These are phyloP conservation scores for Uronychia binucleata DNA, from an alignment of 73 alveolate genomes.

Conservation along the genomic window DNA sequence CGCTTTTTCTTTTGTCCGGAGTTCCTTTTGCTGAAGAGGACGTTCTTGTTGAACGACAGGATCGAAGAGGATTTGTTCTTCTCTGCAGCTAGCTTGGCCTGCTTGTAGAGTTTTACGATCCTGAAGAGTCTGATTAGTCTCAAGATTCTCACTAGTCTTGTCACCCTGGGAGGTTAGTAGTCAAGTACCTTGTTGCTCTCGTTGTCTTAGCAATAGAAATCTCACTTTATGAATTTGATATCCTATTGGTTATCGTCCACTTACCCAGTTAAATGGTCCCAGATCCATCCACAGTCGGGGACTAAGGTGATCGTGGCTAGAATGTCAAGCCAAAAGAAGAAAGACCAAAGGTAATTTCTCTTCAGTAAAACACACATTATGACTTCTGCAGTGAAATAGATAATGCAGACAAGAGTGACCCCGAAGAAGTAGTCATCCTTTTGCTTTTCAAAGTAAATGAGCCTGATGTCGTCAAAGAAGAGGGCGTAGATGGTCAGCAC, in stretches of 20 bases:
- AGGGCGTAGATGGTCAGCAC: constrained; percentile 74
- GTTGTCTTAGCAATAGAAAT: constrained; percentile 39
- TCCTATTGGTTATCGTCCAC: constrained; percentile 6
- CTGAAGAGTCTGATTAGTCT: constrained; percentile 68
- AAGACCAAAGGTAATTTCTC: constrained; percentile 56
- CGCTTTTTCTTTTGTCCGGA: no score
- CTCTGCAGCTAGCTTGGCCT: no score
- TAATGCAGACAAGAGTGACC: constrained; percentile 42
- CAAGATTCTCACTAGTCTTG: constrained; percentile 48
- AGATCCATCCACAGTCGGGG: constrained; percentile 64
- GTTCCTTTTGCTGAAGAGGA: no score
- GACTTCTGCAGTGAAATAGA: constrained; percentile 55
- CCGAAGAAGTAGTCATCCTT: constrained; percentile 46
- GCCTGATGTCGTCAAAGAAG: constrained; percentile 68
- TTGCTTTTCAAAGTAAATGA: constrained; percentile 42
- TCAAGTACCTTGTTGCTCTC: not conserved
- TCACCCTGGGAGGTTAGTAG: constrained; percentile 18
- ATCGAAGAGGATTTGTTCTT: no score
- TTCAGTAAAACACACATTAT: constrained; percentile 42
- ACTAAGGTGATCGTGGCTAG: constrained; percentile 71
- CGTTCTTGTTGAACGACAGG: no score
- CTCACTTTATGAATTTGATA: constrained; percentile 27
- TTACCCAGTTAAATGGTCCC: constrained; percentile 30
- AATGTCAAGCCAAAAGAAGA: constrained; percentile 76
- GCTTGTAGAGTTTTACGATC: constrained; percentile 69